Conservation (phyloP, 129 eudicot species). For the Pulicaria dysenterica region DNA sequence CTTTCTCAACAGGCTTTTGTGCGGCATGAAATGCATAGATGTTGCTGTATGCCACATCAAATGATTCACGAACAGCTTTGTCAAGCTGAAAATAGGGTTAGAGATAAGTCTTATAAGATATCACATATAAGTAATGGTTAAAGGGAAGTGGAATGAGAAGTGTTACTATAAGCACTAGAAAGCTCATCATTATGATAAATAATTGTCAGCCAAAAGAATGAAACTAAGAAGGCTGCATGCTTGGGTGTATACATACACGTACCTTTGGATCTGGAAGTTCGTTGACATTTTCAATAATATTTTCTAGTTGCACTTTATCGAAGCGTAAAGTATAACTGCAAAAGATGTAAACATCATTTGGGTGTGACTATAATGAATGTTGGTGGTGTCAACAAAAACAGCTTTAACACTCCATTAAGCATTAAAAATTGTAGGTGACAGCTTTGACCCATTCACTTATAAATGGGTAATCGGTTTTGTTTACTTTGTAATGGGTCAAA, state of each 20-base stretch:
- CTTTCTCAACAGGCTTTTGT: constrained; percentile 88
- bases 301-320: constrained; percentile 82
- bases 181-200: constrained; percentile 2
- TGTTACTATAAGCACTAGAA: constrained; percentile 1
- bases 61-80: constrained; percentile 82
- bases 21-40: constrained; percentile 99
- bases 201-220: constrained; percentile 11
- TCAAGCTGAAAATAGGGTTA: constrained; percentile 68
- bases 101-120: background rate
- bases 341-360: constrained; percentile 13
- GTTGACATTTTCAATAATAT: constrained; percentile 64
- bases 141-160: background rate
- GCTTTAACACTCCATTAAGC: background rate
- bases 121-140: background rate
- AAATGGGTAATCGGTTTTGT: no score
- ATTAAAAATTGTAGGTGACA: background rate
- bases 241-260: constrained; percentile 13
- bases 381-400: constrained; percentile 1
- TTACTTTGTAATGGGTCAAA: no score
- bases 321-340: constrained; percentile 79
- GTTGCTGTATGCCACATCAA: constrained; percentile 96
- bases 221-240: constrained; percentile 8
- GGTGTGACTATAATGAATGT: constrained; percentile 3
- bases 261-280: constrained; percentile 96
- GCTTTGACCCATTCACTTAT: no score